phyloP scores from a whole-genome alignment of 2,329 filamentous ascomycete genomes.

The Penicillium olsonii region DNA sequence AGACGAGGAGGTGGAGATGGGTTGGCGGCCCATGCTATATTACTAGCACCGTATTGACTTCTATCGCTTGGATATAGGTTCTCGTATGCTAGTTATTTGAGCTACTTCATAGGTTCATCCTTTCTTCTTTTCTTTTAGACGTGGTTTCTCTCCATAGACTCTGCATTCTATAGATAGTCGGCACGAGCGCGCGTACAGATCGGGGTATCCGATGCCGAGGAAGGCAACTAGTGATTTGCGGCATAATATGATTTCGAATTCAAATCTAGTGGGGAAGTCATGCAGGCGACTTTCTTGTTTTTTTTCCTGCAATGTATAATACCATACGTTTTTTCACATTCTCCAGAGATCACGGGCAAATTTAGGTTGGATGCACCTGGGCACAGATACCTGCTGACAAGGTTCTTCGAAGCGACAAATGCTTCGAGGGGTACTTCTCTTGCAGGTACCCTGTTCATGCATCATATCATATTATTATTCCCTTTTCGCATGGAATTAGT shows the following conservation, averaged over 20 bases:
- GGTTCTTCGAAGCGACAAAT: conserved; percentile 4
- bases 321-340: background rate
- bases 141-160: too few species aligned
- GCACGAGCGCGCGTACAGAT: background rate
- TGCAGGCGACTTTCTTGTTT: background rate
- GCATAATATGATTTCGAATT: background rate
- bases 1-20: conserved; percentile 31
- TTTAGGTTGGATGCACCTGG: conserved; percentile 4
- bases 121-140: too few species aligned
- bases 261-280: background rate
- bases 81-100: background rate
- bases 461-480: background rate
- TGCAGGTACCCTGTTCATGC: background rate
- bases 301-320: background rate
- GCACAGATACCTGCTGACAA: background rate
- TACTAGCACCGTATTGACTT: conserved; percentile 5
- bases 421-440: background rate
- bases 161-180: background rate
- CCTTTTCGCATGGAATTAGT: background rate
- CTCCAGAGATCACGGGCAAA: background rate
- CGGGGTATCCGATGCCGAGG: background rate
- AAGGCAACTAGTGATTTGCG: conserved; percentile 2
- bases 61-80: background rate
- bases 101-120: too few species aligned
- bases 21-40: conserved; percentile 40